Base-by-base conservation (phyloP, 1,284 basidiomycete species). In the Apiotrichum veenhuisii region DNA sequence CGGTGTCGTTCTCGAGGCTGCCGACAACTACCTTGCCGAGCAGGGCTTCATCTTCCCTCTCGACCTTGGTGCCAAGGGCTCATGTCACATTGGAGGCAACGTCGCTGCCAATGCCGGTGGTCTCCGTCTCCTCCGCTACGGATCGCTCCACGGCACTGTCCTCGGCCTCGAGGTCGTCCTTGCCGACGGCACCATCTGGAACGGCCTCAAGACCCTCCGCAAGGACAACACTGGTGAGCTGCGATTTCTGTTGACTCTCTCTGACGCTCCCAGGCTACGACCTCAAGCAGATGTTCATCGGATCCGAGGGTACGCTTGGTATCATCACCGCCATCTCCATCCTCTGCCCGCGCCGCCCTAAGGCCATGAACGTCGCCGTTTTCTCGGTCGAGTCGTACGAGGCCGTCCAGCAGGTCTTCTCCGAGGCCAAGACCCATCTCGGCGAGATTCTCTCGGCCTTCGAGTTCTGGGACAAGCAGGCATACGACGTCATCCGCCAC, bases 81-180 rank as follows among this genome's bases (percentile, higher is more conserved):
- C 91, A 82, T 99, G 96, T 79, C 95, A 98, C 69, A 96, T 99
- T 65, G 96, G 96, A 53, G 96, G 96, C 37, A 98, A 98, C 73
- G 84, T 98, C 33, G 87, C 96, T 0, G 98, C 96, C 14, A 99
- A 99, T 72, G 96, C 96, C 33, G 96, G 96, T 42, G 96, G 96
- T 25, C 82, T 99, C 9, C 86, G 96, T 2, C 82, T 98, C 45
- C 79, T 99, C 46, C 85, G 96, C 33, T 99, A 98, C 72, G 96
- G 96, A 41, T 94, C 91, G 45, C 80, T 99, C 9, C 96, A 97
- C 71, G 96, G 95, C 22, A 88, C 87, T 15, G 95, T 98, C 0
- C 83, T 99, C 1, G 96, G 96, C n/a, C 81, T 99, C 18, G 96
- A 99, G 73, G 93, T 95, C 22, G 96, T 98, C 9, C 81, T 98